A percentile compares a stretch with the other conserved stretches of the same genome.
phyloP scores from a whole-genome alignment of 805 yeast genomes.

The Candida sanyiensis region DNA sequence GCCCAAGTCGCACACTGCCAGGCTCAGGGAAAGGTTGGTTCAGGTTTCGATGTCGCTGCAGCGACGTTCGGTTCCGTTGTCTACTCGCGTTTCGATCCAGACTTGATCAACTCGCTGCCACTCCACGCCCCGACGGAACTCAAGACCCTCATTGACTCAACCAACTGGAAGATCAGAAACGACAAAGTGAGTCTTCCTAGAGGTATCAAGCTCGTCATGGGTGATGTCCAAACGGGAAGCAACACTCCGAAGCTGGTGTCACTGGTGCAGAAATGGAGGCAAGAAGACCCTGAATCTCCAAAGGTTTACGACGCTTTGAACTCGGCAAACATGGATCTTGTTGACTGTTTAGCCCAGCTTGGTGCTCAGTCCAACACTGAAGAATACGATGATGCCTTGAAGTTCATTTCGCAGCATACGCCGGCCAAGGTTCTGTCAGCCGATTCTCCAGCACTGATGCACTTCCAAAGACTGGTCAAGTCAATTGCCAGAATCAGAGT shows the following conservation, averaged over 20 bases:
- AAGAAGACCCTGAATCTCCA: slow-evolving; percentile 43
- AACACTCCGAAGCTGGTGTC: slow-evolving; percentile 90
- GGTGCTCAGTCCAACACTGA: slow-evolving; percentile 28
- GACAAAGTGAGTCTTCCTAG: slow-evolving; percentile 59
- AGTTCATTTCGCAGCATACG: slow-evolving; percentile 14
- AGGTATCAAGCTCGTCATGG: slow-evolving; percentile 72
- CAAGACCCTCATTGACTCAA: slow-evolving; percentile 32
- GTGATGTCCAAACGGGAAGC: slow-evolving; percentile 89
- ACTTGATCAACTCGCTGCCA: slow-evolving; percentile 34
- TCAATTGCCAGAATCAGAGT: slow-evolving; percentile 49
- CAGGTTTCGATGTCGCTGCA: slow-evolving; percentile 96
- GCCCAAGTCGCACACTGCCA: slow-evolving; percentile 88
- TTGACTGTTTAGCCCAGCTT: slow-evolving; percentile 41
- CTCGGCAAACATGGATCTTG: slow-evolving; percentile 50
- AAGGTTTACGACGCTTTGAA: slow-evolving; percentile 52
- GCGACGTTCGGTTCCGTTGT: slow-evolving; percentile 88
- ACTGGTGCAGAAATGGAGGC: slow-evolving; percentile 65
- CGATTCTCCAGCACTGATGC: slow-evolving; percentile 10
- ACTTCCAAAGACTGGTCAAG: slow-evolving; percentile 31
- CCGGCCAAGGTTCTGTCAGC: slow-evolving; percentile 10
- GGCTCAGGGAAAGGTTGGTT: slow-evolving; percentile 93
- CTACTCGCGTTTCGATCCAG: slow-evolving; percentile 70
- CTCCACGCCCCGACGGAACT: slow-evolving; percentile 22
- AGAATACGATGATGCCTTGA: slow-evolving; percentile 30
- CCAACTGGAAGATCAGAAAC: slow-evolving; percentile 58